phyloP scores from a whole-genome alignment of 371 early-diverging fungal species.

The Mucor indicus region DNA sequence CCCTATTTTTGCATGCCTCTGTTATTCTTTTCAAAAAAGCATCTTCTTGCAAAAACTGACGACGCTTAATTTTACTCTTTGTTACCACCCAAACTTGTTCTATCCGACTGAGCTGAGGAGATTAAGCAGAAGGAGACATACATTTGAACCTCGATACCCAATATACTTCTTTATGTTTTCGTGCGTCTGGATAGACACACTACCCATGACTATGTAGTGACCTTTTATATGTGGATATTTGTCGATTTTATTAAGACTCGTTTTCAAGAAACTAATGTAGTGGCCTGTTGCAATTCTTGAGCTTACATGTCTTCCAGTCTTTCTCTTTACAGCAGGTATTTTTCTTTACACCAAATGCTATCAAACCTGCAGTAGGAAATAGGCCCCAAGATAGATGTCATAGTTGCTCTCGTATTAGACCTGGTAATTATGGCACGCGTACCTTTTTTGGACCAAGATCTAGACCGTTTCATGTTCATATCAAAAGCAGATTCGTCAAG shows the following conservation, averaged over 20 bases:
- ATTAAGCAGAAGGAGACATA: constrained; percentile 11
- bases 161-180: constrained; percentile 16
- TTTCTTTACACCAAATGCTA: constrained; percentile 9
- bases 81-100: constrained; percentile 15
- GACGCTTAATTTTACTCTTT: constrained; percentile 13
- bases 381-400: constrained; percentile 9
- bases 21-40: constrained; percentile 3
- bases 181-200: constrained; percentile 10
- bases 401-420: constrained; percentile 11
- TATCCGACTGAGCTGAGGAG: constrained; percentile 12
- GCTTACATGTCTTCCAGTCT: constrained; percentile 4
- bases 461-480: too few species aligned
- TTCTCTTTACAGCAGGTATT: constrained; percentile 9
- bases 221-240: too few species aligned
- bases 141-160: constrained; percentile 14
- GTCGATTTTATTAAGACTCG: too few species aligned
- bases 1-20: constrained; percentile 2
- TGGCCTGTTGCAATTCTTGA: too few species aligned
- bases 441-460: too few species aligned
- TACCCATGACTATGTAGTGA: too few species aligned
- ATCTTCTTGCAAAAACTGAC: constrained; percentile 13
- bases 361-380: constrained; percentile 9
- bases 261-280: too few species aligned
- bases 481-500: too few species aligned
- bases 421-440: constrained; percentile 7